Evolutionary conservation across 2,329 filamentous ascomycete genomes (phyloP).

Genomic region (Pseudogymnoascus verrucosus): DNA sequence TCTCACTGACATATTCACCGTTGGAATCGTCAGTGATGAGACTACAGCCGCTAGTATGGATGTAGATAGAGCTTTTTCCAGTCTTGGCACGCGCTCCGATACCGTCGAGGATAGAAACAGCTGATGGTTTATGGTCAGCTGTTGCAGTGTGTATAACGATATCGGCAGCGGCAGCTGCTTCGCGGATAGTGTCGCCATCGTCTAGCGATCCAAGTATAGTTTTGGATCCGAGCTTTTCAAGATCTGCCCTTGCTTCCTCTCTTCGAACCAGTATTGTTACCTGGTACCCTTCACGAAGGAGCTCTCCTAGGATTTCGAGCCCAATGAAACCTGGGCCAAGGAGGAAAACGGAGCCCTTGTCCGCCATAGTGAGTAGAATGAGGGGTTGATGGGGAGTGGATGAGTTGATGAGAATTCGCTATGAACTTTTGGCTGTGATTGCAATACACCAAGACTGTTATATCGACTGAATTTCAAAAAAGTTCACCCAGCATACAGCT

Average conservation of each 20-base stretch:
- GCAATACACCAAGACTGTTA: too few relatives aligned
- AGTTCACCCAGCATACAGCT: too few relatives aligned
- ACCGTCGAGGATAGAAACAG: constrained; percentile 36
- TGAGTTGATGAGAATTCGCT: too few relatives aligned
- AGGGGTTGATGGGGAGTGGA: too few relatives aligned
- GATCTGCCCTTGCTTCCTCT: constrained; percentile 29
- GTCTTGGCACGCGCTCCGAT: constrained; percentile 32
- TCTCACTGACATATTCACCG: constrained; percentile 29
- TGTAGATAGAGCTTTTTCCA: constrained; percentile 36
- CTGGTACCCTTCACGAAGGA: constrained; percentile 34
- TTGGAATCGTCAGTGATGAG: constrained; percentile 32
- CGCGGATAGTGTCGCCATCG: constrained; percentile 32
- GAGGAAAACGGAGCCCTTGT: constrained; percentile 30
- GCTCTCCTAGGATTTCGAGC: constrained; percentile 37
- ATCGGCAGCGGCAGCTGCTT: constrained; percentile 32
- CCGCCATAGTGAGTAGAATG: constrained; percentile 8
- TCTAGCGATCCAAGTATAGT: constrained; percentile 34
- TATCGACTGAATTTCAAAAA: too few relatives aligned
- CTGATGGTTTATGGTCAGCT: constrained; percentile 40
- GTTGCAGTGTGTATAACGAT: constrained; percentile 42
- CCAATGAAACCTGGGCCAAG: constrained; percentile 41
- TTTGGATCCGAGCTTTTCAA: constrained; percentile 31
- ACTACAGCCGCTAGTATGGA: constrained; percentile 39
- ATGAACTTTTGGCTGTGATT: too few relatives aligned
- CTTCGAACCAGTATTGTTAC: constrained; percentile 36